Base-by-base conservation (phyloP, 495 filamentous ascomycete species). In the Durotheca rogersii region DNA sequence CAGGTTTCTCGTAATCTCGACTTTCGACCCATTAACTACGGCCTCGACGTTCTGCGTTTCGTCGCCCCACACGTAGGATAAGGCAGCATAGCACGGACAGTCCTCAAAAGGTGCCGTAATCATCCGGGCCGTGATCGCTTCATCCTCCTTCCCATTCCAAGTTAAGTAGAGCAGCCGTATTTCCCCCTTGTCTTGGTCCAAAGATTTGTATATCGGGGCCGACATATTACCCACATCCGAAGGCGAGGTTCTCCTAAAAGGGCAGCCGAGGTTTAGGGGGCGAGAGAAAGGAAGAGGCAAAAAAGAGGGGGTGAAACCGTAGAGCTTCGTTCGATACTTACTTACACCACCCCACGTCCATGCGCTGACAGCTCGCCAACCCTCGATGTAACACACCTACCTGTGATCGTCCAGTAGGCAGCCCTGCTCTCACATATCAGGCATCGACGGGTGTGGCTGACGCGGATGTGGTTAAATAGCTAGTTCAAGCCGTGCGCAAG, bases 31-130 rank as follows among this genome's bases (percentile, higher is more conserved):
- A 32, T 66, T 58, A 29, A 65, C 33, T 15, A 39, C 15, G 7
- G 65, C 60, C 17, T 9, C 31, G 3, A 41, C 33, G 16, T 17
- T 44, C 9, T 33, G 36, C 6, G 42, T 38, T 16, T 36, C 4
- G 12, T 55, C 17, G 3, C 58, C 61, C 58, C 58, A 59, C 7
- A 49, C 45, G 21, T 65, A 65, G 19, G 61, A 62, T 17, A 62
- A 31, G 30, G 58, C 54, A 33, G 25, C 53, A 39, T 56, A 63
- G 18, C 41, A n/a, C n/a, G 40, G 41, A 6, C 17, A 18, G 4
- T 20, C 5, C 16, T 47, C 12, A 16, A 51, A 11, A n/a, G 36
- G n/a, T 6, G 36, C 12, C 4, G 25, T 51, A 11, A 31, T 34
- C 39, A 51, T 35, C 18, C 32, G 14, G 15, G 27, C 41, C 6